Base-by-base conservation (phyloP, 352 stramenopile genomes). In the Pythium phragmiticola region DNA sequence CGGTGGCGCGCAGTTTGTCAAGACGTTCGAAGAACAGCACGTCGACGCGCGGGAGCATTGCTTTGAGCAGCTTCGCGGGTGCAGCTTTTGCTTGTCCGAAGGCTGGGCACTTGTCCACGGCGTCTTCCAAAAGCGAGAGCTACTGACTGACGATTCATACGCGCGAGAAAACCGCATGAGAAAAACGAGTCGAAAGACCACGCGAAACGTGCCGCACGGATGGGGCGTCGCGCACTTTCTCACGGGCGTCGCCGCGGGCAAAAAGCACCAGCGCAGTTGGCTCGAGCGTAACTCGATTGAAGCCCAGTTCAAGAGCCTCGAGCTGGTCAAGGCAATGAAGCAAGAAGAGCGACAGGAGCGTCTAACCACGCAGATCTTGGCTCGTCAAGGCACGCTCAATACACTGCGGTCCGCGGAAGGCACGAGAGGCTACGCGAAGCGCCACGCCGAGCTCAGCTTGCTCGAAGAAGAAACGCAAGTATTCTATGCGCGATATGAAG, bases 221-320 rank as follows among this genome's bases (percentile, higher is more conserved):
- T 94, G 81, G 81, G 85, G 83, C 16, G 80, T 94, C 7, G 85
- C 85, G 4, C 83, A 91, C 54, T 88, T 94, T 53, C 37, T 94
- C 26, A 80, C 73, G 0, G 82, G 79, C 0, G 61, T 69, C 49
- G 72, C 68, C 7, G 69, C 57, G 26, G 41, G 42, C 0, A 57
- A 69, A n/a, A 84, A 63, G 7, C 82, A 72, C 21, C 45, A 65
- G 34, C 64, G 68, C 45, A 84, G 83, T 57, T 94, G 85, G 85
- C 68, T 88, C 21, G 65, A 84, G 55, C 70, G 78, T 1, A 87
- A 91, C 52, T 86, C 80, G 9, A 67, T 92, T 36, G 80, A 91
- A 64, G 72, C 85, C 13, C 81, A 85, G 26, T 94, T 87, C 59
- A 92, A 91, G 51, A 88, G 69, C 57, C 46, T 94, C 21, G 65